phyloP scores from a whole-genome alignment of 495 filamentous ascomycete genomes.

The Cercophora sp. region DNA sequence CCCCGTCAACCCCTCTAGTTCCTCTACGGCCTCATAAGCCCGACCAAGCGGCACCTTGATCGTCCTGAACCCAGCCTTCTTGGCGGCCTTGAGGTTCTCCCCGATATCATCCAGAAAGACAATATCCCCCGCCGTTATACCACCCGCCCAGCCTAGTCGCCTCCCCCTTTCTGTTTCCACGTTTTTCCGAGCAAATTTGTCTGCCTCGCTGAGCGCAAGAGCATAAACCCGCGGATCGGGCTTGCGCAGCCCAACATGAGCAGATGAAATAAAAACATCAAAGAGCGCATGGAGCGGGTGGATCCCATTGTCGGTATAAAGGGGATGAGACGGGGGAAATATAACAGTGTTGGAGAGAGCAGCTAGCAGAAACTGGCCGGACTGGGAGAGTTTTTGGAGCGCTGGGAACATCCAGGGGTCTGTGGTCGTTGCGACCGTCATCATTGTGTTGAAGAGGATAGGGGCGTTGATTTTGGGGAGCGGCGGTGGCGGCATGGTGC shows the following conservation, averaged over 20 bases:
- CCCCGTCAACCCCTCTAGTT: constrained; percentile 48
- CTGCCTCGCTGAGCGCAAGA: constrained; percentile 61
- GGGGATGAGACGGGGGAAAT: constrained; percentile 66
- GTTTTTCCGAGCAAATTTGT: constrained; percentile 52
- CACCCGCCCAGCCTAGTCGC: constrained; percentile 46
- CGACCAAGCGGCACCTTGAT: constrained; percentile 78
- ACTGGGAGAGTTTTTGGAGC: constrained; percentile 61
- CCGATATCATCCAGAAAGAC: constrained; percentile 96
- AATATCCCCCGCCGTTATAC: constrained; percentile 61
- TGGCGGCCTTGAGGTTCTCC: constrained; percentile 81
- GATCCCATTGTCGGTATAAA: constrained; percentile 32
- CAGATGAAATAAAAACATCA: constrained; percentile 77
- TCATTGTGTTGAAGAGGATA: constrained; percentile 88
- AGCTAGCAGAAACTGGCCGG: constrained; percentile 65
- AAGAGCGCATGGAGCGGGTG: constrained; percentile 59
- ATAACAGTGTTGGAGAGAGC: constrained; percentile 87
- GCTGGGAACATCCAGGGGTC: constrained; percentile 89
- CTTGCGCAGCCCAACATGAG: constrained; percentile 85
- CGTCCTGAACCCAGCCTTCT: constrained; percentile 69
- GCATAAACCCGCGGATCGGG: constrained; percentile 80
- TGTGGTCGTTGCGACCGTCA: constrained; percentile 62
- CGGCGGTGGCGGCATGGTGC: constrained; percentile 48
- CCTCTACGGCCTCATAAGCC: constrained; percentile 65
- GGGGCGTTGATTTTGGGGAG: constrained; percentile 74
- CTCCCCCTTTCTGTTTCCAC: constrained; percentile 28